These are phyloP conservation scores for Cairneyella variabilis DNA, from an alignment of 495 filamentous ascomycete genomes.

Conservation along the genomic window DNA sequence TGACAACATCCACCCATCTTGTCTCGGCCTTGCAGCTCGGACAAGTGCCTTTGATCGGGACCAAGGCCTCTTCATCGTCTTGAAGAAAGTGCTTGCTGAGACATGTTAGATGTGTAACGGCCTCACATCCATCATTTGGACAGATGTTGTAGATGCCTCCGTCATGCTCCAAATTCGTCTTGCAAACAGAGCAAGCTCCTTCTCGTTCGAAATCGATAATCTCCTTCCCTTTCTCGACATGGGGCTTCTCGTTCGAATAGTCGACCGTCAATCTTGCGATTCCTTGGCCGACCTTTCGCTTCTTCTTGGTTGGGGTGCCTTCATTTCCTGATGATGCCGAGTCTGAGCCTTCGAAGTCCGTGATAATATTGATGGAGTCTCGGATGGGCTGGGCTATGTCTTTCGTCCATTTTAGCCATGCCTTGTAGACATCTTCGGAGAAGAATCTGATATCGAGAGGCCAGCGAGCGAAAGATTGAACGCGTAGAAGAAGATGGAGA, in stretches of 20 bases:
- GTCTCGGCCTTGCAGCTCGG: conserved; percentile 61
- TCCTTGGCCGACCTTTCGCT: conserved; percentile 5
- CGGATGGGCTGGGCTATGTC: conserved; percentile 45
- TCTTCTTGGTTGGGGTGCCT: conserved; percentile 13
- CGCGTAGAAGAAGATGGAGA: conserved; percentile 73
- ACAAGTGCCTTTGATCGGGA: conserved; percentile 71
- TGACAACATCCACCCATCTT: conserved; percentile 75
- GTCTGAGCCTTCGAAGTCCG: conserved; percentile 42
- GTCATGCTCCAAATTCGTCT: conserved; percentile 38
- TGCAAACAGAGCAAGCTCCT: conserved; percentile 62
- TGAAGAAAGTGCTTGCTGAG: conserved; percentile 63
- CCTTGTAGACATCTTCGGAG: conserved; percentile 56
- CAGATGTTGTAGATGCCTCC: conserved; percentile 64
- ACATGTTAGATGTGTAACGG: conserved; percentile 71
- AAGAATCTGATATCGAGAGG: conserved; percentile 85
- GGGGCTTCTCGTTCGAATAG: conserved; percentile 59
- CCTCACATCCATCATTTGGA: conserved; percentile 58
- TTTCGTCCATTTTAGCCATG: conserved; percentile 62
- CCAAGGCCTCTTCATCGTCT: conserved; percentile 37
- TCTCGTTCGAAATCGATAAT: conserved; percentile 57
- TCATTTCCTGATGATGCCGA: conserved; percentile 6
- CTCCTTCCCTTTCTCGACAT: conserved; percentile 67
- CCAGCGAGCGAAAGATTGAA: conserved; percentile 73
- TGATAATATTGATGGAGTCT: conserved; percentile 46
- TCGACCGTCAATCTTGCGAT: conserved; percentile 35